Conservation (phyloP, 441 rosid species). For the Gossypium davidsonii region DNA sequence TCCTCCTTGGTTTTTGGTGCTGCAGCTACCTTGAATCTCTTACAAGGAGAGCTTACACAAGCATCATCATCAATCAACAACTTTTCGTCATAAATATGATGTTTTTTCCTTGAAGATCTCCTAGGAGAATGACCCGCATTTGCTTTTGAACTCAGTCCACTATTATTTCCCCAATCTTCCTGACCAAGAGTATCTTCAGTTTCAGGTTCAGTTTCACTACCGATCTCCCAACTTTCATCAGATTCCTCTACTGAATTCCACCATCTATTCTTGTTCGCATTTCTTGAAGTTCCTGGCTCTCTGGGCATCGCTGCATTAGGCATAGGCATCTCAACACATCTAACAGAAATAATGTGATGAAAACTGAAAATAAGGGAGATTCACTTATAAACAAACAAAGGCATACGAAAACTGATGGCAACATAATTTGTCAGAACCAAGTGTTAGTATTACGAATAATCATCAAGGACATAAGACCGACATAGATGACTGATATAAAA, state of each 20-base stretch:
- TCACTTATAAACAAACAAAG: neutral
- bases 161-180: constrained; percentile 17
- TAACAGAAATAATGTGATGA: neutral
- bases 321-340: constrained; percentile 18
- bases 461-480: neutral
- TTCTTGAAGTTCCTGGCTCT: constrained; percentile 18
- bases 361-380: neutral
- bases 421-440: neutral
- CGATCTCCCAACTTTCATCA: constrained; percentile 22
- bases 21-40: constrained; percentile 24
- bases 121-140: constrained; percentile 19
- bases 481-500: neutral
- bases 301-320: constrained; percentile 22
- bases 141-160: constrained; percentile 9
- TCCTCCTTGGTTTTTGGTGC: constrained; percentile 13
- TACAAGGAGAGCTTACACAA: constrained; percentile 21
- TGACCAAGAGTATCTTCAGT: neutral
- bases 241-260: constrained; percentile 20
- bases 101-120: constrained; percentile 33
- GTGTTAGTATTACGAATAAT: neutral
- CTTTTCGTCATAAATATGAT: constrained; percentile 21
- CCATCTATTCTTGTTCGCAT: constrained; percentile 19
- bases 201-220: neutral
- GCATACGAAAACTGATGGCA: neutral
- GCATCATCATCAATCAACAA: constrained; percentile 21